phyloP scores from a whole-genome alignment of 2,329 filamentous ascomycete species.

The Fusarium odoratissimum region DNA sequence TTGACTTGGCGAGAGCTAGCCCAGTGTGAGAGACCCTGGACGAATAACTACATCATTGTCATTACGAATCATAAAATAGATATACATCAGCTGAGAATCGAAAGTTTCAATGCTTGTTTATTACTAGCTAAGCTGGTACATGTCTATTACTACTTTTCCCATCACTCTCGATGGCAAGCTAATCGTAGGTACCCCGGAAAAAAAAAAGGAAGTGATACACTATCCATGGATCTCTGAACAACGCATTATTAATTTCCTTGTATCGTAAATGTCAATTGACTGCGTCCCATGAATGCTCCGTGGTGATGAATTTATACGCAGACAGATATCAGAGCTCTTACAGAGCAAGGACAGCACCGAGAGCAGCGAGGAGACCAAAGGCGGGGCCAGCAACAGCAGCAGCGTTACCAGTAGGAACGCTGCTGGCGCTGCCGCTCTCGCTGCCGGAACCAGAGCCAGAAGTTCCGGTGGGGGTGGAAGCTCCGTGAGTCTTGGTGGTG shows the following conservation, averaged over 20 bases:
- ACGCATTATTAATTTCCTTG: slow-evolving; percentile 17
- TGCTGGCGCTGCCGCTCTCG: slow-evolving; percentile 10
- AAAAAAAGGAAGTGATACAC: neutral
- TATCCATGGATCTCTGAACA: neutral
- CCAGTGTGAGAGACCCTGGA: neutral
- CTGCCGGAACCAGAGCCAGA: neutral
- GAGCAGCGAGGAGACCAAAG: slow-evolving; percentile 47
- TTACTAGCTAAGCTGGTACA: slow-evolving; percentile 26
- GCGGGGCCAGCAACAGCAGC: slow-evolving; percentile 44
- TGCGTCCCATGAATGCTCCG: neutral
- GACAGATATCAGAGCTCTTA: slow-evolving; percentile 36
- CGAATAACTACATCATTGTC: neutral
- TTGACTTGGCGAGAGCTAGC: slow-evolving; percentile 53
- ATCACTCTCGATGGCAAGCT: slow-evolving; percentile 10
- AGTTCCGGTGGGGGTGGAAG: slow-evolving; percentile 17
- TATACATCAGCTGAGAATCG: neutral
- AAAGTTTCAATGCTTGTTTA: slow-evolving; percentile 6
- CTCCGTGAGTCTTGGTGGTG: slow-evolving; percentile 11
- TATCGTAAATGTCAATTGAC: neutral
- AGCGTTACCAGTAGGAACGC: slow-evolving; percentile 31
- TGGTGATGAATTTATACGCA: neutral
- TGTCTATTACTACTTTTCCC: slow-evolving; percentile 33
- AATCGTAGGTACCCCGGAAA: neutral
- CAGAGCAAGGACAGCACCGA: slow-evolving; percentile 50
- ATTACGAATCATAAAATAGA: neutral